Evolutionary conservation across 164 flowering plant genomes (phyloP).

Genomic region (Vitis cinerea): DNA sequence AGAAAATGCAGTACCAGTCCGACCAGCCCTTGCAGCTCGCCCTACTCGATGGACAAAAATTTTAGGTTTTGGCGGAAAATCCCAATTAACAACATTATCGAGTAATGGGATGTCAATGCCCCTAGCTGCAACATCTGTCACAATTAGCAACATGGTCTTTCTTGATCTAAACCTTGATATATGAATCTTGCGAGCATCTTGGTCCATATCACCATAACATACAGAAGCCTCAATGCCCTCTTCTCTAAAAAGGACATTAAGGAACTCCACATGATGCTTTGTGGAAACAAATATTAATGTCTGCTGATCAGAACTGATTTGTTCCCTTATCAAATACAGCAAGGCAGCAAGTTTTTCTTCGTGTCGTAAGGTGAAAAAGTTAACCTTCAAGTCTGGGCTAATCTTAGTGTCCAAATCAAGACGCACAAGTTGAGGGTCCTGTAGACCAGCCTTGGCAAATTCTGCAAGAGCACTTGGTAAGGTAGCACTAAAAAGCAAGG

Average conservation of each 20-base stretch:
- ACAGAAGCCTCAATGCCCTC: slow-evolving; percentile 91
- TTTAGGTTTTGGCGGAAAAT: slow-evolving; percentile 93
- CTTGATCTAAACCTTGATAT: slow-evolving; percentile 78
- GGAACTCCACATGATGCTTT: slow-evolving; percentile 92
- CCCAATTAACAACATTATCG: slow-evolving; percentile 97
- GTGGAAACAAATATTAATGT: slow-evolving; percentile 90
- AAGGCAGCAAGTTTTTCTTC: slow-evolving; percentile 90
- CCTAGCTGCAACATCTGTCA: slow-evolving; percentile 96
- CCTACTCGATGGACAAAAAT: slow-evolving; percentile 97
- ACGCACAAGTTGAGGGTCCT: slow-evolving; percentile 86
- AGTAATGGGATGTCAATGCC: slow-evolving; percentile 98
- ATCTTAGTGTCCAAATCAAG: slow-evolving; percentile 88
- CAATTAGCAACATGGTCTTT: slow-evolving; percentile 85
- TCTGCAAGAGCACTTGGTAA: slow-evolving; percentile 94
- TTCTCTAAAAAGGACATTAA: slow-evolving; percentile 55
- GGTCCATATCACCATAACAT: slow-evolving; percentile 98
- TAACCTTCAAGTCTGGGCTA: slow-evolving; percentile 80
- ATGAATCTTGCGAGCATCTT: slow-evolving; percentile 93
- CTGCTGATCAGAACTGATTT: slow-evolving; percentile 71
- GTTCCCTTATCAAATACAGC: slow-evolving; percentile 80
- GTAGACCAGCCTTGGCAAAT: slow-evolving; percentile 93
- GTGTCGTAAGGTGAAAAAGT: slow-evolving; percentile 76
- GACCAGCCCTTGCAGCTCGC: slow-evolving; percentile 95
- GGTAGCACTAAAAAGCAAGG: slow-evolving; percentile 95
- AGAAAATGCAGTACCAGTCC: slow-evolving; percentile 86